Evolutionary conservation across 2,329 filamentous ascomycete species (phyloP).

Genomic region (Laburnicola sp.): DNA sequence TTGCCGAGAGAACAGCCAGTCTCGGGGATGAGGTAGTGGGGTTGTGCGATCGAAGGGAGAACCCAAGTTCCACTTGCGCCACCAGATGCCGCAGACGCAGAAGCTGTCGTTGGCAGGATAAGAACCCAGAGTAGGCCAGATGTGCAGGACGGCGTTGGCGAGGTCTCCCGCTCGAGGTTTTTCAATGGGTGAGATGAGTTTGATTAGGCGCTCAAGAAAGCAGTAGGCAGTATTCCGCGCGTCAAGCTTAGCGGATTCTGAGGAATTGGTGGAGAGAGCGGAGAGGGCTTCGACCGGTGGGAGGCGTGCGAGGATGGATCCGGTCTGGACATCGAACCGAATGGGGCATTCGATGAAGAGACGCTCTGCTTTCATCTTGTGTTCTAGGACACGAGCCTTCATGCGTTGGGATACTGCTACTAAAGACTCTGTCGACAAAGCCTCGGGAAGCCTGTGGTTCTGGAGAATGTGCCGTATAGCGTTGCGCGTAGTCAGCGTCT

Average conservation of each 20-base stretch:
- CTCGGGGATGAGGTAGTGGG: constrained; percentile 11
- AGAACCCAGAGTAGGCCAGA: constrained; percentile 46
- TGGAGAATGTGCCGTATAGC: constrained; percentile 70
- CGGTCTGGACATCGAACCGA: constrained; percentile 47
- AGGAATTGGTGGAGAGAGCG: constrained; percentile 15
- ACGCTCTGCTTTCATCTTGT: constrained; percentile 57
- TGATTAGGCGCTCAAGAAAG: constrained; percentile 53
- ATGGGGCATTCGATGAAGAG: constrained; percentile 56
- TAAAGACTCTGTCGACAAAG: constrained; percentile 65
- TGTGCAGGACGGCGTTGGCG: constrained; percentile 41
- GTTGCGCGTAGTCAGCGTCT: constrained; percentile 77
- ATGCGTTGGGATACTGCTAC: constrained; percentile 54
- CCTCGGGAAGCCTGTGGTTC: constrained; percentile 65
- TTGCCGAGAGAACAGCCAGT: constrained; percentile 37
- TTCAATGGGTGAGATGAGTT: constrained; percentile 54
- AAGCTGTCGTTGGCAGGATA: constrained; percentile 8
- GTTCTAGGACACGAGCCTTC: constrained; percentile 56
- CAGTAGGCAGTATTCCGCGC: constrained; percentile 44
- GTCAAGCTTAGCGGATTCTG: constrained; percentile 19
- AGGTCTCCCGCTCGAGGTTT: constrained; percentile 51
- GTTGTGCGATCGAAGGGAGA: constrained; percentile 17
- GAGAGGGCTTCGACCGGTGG: constrained; percentile 23
- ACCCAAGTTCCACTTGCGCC: constrained; percentile 23
- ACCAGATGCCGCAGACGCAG: constrained; percentile 29
- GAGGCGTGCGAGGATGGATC: constrained; percentile 37